Evolutionary conservation across 192 early-diverging fungal genomes (phyloP).

Genomic region (Backusella tarrabulga): DNA sequence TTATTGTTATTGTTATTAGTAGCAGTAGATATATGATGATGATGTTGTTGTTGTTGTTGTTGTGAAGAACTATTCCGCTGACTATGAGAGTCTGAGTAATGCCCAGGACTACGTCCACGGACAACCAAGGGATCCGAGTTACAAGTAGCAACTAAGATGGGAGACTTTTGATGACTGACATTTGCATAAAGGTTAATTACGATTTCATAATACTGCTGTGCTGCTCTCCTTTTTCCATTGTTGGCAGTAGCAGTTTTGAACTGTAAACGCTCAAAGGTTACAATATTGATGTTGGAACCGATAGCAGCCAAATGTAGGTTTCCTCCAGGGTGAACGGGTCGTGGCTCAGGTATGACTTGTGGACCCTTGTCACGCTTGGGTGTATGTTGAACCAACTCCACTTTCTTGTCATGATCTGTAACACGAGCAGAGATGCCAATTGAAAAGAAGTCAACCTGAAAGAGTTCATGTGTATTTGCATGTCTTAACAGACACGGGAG

Average conservation of each 20-base stretch:
- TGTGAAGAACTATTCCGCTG: not conserved
- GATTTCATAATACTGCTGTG: slow-evolving; percentile 86
- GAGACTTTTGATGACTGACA: slow-evolving; percentile 53
- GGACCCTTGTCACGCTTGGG: slow-evolving; percentile 94
- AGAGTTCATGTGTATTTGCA: slow-evolving; percentile 25
- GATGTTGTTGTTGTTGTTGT: not conserved
- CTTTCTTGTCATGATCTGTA: slow-evolving; percentile 58
- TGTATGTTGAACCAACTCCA: slow-evolving; percentile 87
- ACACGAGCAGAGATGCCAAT: slow-evolving; percentile 75
- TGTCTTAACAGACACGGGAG: slow-evolving; percentile 58
- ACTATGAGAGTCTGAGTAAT: slow-evolving; percentile 62
- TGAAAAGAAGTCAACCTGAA: slow-evolving; percentile 52
- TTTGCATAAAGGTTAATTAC: slow-evolving; percentile 70
- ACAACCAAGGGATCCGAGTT: slow-evolving; percentile 79
- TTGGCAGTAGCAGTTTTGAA: slow-evolving; percentile 94
- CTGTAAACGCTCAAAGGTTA: slow-evolving; percentile 86
- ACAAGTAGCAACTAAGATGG: slow-evolving; percentile 54
- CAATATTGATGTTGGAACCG: slow-evolving; percentile 40
- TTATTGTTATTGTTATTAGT: not conserved
- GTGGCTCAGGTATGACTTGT: slow-evolving; percentile 65
- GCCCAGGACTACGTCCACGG: slow-evolving; percentile 84
- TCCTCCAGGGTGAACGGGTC: slow-evolving; percentile 54
- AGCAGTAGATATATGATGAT: not conserved
- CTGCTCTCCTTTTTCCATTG: slow-evolving; percentile 81
- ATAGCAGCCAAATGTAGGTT: slow-evolving; percentile 49